Percentiles rank a stretch among this genome's conserved stretches.
Conservation (phyloP, 352 stramenopile species). For the Elongisporangium senticosum region DNA sequence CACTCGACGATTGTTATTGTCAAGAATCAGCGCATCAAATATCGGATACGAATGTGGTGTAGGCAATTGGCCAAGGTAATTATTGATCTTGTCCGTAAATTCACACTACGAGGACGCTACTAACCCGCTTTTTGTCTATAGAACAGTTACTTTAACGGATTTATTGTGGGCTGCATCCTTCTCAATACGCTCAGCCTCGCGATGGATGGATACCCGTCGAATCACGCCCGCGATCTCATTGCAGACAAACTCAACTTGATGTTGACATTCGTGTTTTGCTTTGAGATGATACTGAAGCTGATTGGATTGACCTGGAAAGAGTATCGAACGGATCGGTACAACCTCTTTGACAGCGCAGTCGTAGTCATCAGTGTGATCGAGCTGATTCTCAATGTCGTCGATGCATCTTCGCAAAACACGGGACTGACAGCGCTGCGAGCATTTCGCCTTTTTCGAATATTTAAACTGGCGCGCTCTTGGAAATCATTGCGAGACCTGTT, state of each 20-base stretch:
- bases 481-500: conserved; percentile 79
- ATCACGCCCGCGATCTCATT: conserved; percentile 9
- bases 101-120: neutral
- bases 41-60: neutral
- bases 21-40: neutral
- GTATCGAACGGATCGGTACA: conserved; percentile 48
- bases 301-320: conserved; percentile 36
- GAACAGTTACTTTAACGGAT: conserved; percentile 21
- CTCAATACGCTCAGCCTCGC: conserved; percentile 56
- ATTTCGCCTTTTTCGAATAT: conserved; percentile 79
- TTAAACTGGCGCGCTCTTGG: conserved; percentile 91
- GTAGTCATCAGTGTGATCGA: conserved; percentile 47
- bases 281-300: conserved; percentile 57
- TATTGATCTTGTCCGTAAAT: too few relatives aligned
- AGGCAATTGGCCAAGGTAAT: neutral
- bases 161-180: conserved; percentile 49
- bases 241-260: conserved; percentile 29
- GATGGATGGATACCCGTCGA: conserved; percentile 42
- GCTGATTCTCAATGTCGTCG: conserved; percentile 22
- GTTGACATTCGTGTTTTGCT: conserved; percentile 38
- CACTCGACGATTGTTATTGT: neutral
- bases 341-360: conserved; percentile 53
- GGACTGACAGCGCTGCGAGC: conserved; percentile 73
- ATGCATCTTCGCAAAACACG: conserved; percentile 22
- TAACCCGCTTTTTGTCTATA: conserved; percentile 3